A percentile compares a stretch with the other conserved stretches of the same genome.
phyloP scores from a whole-genome alignment of 371 early-diverging fungal genomes.

The Batrachochytrium dendrobatidis region DNA sequence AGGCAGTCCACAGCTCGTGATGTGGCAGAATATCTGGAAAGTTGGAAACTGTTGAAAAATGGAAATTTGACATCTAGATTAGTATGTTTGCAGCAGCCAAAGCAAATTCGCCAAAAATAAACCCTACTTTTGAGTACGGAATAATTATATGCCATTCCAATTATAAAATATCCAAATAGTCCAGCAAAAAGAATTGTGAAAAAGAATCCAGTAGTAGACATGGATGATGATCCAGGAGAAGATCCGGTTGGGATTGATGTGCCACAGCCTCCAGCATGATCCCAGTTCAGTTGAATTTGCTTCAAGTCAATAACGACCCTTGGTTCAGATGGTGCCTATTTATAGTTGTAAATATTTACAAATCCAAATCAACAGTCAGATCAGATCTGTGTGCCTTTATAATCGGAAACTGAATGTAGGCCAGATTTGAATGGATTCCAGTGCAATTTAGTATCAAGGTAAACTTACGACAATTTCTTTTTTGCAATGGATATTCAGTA shows the following conservation, averaged over 20 bases:
- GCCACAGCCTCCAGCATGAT: neutral
- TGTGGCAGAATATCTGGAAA: slow-evolving; percentile 18
- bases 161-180: slow-evolving; percentile 6
- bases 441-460: too few species aligned
- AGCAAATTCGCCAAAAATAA: neutral
- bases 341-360: too few species aligned
- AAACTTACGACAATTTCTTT: neutral
- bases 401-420: too few species aligned
- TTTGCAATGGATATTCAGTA: neutral
- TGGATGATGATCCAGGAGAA: neutral
- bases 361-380: too few species aligned
- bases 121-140: slow-evolving; percentile 12
- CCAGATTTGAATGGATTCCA: too few species aligned
- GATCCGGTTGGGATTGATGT: neutral
- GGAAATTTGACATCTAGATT: neutral
- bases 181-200: slow-evolving; percentile 9
- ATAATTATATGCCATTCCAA: slow-evolving; percentile 17
- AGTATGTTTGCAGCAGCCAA: neutral
- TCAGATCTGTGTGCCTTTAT: too few species aligned
- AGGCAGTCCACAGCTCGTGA: slow-evolving; percentile 13
- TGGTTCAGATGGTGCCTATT: neutral
- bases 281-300: neutral
- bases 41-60: slow-evolving; percentile 1
- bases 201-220: slow-evolving; percentile 12
- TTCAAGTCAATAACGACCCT: neutral